Base-by-base conservation (phyloP, 495 filamentous ascomycete genomes). In the Aspergillus sclerotiicarbonarius region DNA sequence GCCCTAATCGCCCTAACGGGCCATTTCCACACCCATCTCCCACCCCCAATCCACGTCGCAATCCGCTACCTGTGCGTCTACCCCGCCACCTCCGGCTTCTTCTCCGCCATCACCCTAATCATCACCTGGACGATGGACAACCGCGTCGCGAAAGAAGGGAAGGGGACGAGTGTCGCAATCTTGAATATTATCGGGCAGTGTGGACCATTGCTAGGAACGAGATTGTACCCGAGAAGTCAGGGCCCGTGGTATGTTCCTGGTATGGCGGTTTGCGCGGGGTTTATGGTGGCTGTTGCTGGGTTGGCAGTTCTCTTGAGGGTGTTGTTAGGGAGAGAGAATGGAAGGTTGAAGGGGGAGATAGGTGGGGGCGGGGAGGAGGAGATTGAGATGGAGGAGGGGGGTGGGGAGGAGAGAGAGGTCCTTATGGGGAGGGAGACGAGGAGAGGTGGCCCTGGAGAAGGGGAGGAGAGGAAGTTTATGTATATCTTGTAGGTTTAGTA, bases 51-150 rank as follows among this genome's bases (percentile, higher is more conserved):
- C 0, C 68, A 73, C 59, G 70, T 57, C n/a, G 58, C 67, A 51
- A 75, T 80, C 60, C 78, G 84, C 13, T 87, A 87, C 56, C 54
- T 78, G 45, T 79, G 74, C 63, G 71, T 86, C 54, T 87, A 82
- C 66, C 84, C 82, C 1, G 83, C 84, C 8, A 71, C 71, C 9
- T 68, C 76, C 2, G 84, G 84, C 8, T 87, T 87, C 71, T 87
- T 87, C 70, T 82, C 80, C 10, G 77, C 77, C 10, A 78, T 86
- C 57, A 84, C 84, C 0, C 66, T 86, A 10, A 82, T 87, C 54
- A 84, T 87, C 58, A 86, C 84, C 43, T 86, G 84, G 84, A 83
- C 81, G 16, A 77, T 87, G 70, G 85, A 86, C 60, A 86, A 86
- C 64, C 81, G 84, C 29, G 65, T 70, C 47, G 78, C 76, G 15